Evolutionary conservation across 2,329 filamentous ascomycete genomes (phyloP).

Genomic region (Hypoxylon sp.): DNA sequence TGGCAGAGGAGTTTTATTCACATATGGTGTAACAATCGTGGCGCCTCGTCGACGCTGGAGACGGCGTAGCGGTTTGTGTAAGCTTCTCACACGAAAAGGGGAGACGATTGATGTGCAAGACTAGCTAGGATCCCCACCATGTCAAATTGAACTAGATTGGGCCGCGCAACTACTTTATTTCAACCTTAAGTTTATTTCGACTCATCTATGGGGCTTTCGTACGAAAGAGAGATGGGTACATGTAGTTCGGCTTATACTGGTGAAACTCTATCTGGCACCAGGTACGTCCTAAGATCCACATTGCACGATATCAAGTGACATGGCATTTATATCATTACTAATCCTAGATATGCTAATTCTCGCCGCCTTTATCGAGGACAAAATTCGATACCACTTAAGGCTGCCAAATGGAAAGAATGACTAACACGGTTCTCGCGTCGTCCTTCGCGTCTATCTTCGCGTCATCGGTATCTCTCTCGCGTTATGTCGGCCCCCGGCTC

Average conservation of each 20-base stretch:
- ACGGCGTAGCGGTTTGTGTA: not conserved
- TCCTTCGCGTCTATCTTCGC: constrained; percentile 6
- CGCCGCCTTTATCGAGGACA: too few relatives aligned
- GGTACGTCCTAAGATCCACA: too few relatives aligned
- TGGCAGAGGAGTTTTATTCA: not conserved
- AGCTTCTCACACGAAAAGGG: not conserved
- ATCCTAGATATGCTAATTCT: not conserved
- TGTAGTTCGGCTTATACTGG: too few relatives aligned
- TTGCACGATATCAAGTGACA: not conserved
- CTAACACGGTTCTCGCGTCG: not conserved
- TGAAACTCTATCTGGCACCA: too few relatives aligned
- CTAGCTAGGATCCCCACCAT: not conserved
- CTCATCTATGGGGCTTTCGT: not conserved
- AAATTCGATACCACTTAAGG: not conserved
- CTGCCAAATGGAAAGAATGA: not conserved
- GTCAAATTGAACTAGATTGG: not conserved
- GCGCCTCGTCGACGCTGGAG: not conserved
- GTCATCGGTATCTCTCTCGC: constrained; percentile 11
- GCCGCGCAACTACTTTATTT: not conserved
- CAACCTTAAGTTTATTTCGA: not conserved
- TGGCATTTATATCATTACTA: not conserved
- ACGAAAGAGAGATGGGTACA: not conserved
- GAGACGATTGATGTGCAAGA: not conserved
- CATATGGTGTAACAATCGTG: too few relatives aligned
- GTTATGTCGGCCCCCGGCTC: not conserved